Evolutionary conservation across 2,329 filamentous ascomycete species (phyloP).

Genomic region (Fragosphaeria purpurea): DNA sequence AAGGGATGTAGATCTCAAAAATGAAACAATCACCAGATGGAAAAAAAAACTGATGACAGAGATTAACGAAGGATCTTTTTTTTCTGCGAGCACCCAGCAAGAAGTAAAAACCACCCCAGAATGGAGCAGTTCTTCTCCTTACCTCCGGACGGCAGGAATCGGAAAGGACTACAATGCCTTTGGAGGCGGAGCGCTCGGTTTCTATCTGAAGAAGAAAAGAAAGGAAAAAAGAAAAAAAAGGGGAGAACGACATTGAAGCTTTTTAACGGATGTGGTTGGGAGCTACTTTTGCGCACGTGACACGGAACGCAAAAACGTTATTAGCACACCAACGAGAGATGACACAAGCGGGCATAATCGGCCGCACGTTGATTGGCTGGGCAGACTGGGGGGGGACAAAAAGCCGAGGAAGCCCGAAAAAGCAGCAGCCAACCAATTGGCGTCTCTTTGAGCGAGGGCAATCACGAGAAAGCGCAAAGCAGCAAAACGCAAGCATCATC

Average conservation of each 20-base stretch:
- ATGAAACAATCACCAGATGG: constrained; percentile 46
- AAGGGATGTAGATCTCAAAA: constrained; percentile 44
- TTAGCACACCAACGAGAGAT: constrained; percentile 6
- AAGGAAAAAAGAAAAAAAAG: constrained; percentile 13
- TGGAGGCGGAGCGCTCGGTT: constrained; percentile 32
- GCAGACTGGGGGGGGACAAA: constrained; percentile 4
- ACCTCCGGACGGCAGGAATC: constrained; percentile 3
- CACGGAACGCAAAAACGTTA: constrained; percentile 11
- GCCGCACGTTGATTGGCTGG: constrained; percentile 12
- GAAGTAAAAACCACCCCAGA: constrained; percentile 11
- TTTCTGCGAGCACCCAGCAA: constrained; percentile 31
- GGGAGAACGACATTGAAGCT: neutral
- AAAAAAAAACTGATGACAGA: constrained; percentile 35
- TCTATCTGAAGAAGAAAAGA: constrained; percentile 39
- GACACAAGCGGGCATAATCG: constrained; percentile 13
- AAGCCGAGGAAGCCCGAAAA: constrained; percentile 31
- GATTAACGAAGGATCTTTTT: constrained; percentile 49
- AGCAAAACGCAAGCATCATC: constrained; percentile 4
- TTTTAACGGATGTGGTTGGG: no score
- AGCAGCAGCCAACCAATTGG: neutral
- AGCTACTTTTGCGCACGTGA: constrained; percentile 6
- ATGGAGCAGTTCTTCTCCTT: constrained; percentile 13
- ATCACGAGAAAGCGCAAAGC: no score
- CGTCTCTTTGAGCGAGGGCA: neutral
- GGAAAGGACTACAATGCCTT: neutral